Conservation (phyloP, 2,329 filamentous ascomycete genomes). For the Didymella exigua region DNA sequence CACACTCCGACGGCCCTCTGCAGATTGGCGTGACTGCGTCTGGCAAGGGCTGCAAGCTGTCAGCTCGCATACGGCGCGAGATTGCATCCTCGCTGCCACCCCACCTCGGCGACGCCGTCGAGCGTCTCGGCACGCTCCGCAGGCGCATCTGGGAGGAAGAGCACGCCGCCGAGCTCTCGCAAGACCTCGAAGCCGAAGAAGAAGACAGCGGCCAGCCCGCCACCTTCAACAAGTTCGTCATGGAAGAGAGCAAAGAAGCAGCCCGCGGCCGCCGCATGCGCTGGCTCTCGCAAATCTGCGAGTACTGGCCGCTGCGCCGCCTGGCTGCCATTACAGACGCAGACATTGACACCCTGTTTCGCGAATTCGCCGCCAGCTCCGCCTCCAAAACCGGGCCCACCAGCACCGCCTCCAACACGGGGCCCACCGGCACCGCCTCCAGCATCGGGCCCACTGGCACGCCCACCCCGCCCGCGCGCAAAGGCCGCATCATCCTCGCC, state of each 20-base stretch:
- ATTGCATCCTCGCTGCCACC: constrained; percentile 79
- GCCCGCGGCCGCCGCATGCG: constrained; percentile 82
- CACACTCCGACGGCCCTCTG: constrained; percentile 85
- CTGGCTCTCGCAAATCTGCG: constrained; percentile 95
- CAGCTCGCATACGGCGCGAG: constrained; percentile 85
- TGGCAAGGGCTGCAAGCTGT: constrained; percentile 90
- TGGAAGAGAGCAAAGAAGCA: constrained; percentile 72
- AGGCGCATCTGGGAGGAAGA: constrained; percentile 52
- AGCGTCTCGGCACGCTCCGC: constrained; percentile 68
- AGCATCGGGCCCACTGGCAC: constrained; percentile 30
- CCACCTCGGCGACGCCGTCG: constrained; percentile 77
- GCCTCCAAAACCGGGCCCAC: constrained; percentile 37
- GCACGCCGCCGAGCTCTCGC: constrained; percentile 57
- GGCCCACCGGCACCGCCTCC: constrained; percentile 46
- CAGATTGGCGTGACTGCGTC: constrained; percentile 97
- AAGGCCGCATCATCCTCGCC: constrained; percentile 81
- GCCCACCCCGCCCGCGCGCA: constrained; percentile 21
- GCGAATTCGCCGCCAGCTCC: constrained; percentile 65
- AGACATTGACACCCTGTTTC: constrained; percentile 78
- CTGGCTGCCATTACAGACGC: constrained; percentile 79
- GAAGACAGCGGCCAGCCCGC: constrained; percentile 76
- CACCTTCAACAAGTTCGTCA: constrained; percentile 82
- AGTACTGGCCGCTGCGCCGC: constrained; percentile 92
- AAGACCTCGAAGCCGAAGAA: constrained; percentile 57
- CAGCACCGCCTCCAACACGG: constrained; percentile 37